These are phyloP conservation scores for Naematelia encephala DNA, from an alignment of 768 basidiomycete genomes.

Conservation along the genomic window DNA sequence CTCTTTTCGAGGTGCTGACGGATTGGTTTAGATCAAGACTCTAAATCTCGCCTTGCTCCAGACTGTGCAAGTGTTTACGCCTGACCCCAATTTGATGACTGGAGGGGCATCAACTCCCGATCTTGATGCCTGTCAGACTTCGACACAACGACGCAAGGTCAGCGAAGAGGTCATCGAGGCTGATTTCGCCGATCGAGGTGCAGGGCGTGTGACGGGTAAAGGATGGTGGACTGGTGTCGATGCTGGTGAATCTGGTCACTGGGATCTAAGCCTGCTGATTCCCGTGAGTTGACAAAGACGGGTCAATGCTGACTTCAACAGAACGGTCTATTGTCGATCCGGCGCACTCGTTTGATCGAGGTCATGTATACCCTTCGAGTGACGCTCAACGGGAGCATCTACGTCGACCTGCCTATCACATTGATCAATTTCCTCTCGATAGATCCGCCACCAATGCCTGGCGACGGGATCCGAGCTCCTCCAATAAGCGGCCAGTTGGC, in stretches of 20 bases:
- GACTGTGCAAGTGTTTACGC: conserved; percentile 65
- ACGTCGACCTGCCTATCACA: conserved; percentile 68
- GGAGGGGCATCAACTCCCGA: conserved; percentile 47
- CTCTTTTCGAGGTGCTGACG: conserved; percentile 8
- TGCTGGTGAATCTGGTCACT: conserved; percentile 61
- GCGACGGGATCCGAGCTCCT: conserved; percentile 19
- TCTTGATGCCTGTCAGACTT: conserved; percentile 63
- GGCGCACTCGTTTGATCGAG: conserved; percentile 68
- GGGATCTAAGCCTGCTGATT: conserved; percentile 66
- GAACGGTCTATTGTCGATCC: conserved; percentile 55
- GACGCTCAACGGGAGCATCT: conserved; percentile 62
- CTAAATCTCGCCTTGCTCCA: conserved; percentile 64
- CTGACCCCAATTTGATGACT: conserved; percentile 54
- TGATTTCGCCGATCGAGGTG: conserved; percentile 57
- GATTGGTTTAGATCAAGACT: conserved; percentile 63
- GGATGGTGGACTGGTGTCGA: conserved; percentile 87
- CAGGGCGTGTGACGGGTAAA: conserved; percentile 60
- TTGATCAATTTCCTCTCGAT: conserved; percentile 82
- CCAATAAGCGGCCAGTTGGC: neutral
- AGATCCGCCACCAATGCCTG: conserved; percentile 65
- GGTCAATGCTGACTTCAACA: conserved; percentile 12
- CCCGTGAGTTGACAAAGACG: conserved; percentile 60
- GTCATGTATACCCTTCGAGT: conserved; percentile 70
- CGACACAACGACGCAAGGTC: conserved; percentile 63
- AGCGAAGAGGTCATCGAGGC: conserved; percentile 64